These are phyloP conservation scores for Elsinoe ampelina DNA, from an alignment of 2,329 filamentous ascomycete species.

Conservation along the genomic window DNA sequence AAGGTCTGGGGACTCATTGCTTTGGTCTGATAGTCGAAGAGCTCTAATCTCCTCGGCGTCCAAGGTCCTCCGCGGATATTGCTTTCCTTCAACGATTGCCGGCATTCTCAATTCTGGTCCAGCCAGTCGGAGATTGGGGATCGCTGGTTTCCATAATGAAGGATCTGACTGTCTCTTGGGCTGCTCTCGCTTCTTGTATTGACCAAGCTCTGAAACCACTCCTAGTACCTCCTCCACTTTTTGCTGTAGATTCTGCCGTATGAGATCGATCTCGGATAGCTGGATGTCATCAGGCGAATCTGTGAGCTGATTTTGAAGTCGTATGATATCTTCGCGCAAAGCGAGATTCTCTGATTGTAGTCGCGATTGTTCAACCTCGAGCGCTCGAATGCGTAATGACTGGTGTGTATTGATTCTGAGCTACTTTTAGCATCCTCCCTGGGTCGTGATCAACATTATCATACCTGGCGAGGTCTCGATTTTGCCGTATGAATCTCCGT, in stretches of 20 bases:
- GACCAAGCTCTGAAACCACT: conserved; percentile 57
- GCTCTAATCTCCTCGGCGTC: conserved; percentile 50
- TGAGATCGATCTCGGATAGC: conserved; percentile 56
- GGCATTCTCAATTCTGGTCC: conserved; percentile 41
- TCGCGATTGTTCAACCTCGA: conserved; percentile 66
- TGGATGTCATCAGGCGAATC: conserved; percentile 51
- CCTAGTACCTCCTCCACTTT: conserved; percentile 63
- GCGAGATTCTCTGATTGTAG: conserved; percentile 72
- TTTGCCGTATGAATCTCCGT: conserved; percentile 70
- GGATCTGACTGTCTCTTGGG: conserved; percentile 18
- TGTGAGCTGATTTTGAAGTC: conserved; percentile 54
- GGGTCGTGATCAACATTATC: conserved; percentile 3
- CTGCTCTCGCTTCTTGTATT: conserved; percentile 20
- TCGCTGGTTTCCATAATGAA: conserved; percentile 17
- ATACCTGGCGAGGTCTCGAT: conserved; percentile 64
- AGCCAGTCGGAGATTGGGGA: conserved; percentile 34
- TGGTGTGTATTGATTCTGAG: conserved; percentile 63
- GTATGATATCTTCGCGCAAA: conserved; percentile 60
- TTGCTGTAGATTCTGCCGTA: conserved; percentile 61
- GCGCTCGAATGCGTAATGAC: conserved; percentile 63
- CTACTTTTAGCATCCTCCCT: background rate
- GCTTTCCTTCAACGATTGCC: conserved; percentile 61
- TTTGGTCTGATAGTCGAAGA: conserved; percentile 42
- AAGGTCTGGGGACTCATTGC: conserved; percentile 57
- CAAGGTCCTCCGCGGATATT: conserved; percentile 57